Evolutionary conservation across 257 asterid species (phyloP), one percentile per base, ranked within the genome.

Genomic region (Vinca minor): DNA sequence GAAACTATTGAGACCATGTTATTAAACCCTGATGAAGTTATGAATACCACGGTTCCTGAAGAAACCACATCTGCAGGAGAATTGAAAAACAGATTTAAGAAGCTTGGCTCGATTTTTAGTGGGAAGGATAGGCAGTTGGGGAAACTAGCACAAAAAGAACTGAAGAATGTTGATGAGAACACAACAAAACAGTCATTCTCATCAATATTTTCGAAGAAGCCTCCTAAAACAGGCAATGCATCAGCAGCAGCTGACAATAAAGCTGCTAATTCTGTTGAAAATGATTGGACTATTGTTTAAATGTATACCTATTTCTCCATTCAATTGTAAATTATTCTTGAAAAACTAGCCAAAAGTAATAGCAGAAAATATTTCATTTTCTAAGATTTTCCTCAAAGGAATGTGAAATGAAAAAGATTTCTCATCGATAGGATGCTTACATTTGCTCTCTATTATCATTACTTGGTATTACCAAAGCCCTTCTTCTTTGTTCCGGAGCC

Each of bases 1-100:
- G 97, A 89, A 78, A 81, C 97, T 25, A 83, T 93, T 35, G 96
- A 93, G 83, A 77, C 82, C 23, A 93, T 93, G 88, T 77, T 89
- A 64, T 67, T 77, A 56, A 84, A 86, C 62, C 95, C 80, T 67
- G 91, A 89, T 12, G 95, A 87, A 71, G 78, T 76, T 21, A 44
- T 76, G 56, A 85, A 77, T 62, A 68, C 75, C 41, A 44, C 84
- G 2, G 67, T 66, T 62, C 79, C 84, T 0, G 96, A 85, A 73
- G 96, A 85, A 78, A 75, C 80, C 62, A 41, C 85, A 4, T 54
- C 85, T 13, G 50, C 82, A 0, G 85, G 82, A 39, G 98, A 92
- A 67, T 66, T 77, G 65, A 85, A 74, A 76, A 85, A 73, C 81
- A 90, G 86, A 35, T 84, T 92, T 73, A 89, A 81, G 79, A 89